Base-by-base conservation (phyloP, 306 rosid genomes). In the Canavalia gladiata region DNA sequence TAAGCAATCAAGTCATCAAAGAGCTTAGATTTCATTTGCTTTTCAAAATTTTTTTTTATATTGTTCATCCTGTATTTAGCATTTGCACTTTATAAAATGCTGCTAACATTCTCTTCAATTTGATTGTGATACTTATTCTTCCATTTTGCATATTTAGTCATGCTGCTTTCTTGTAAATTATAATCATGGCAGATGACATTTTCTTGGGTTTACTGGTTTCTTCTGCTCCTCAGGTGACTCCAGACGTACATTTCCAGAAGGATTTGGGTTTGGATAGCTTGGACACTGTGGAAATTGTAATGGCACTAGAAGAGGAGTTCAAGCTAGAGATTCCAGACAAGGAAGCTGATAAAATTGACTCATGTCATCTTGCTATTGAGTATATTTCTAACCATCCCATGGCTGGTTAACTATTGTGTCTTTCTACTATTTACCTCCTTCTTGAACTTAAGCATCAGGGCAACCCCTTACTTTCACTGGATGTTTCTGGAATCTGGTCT, bases 271-370 rank as follows among this genome's bases (percentile, higher is more conserved):
- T 95, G 87, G 99, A 95, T 82, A 95, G 99, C 94, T 88, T 93
- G 92, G 99, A 95, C 84, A 95, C 68, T 10, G 99, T 95, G 91
- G 99, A 95, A 87, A 91, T 93, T 76, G 98, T 95, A 50, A 93
- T 95, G 94, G 99, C 97, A 45, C 83, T 95, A 46, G 99, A 95
- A 85, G 99, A 95, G 77, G 99, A 93, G 88, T 95, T 95, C 95
- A 93, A 95, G 90, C 90, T 93, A 69, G 97, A 95, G 91, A 95
- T 93, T 68, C 99, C 99, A 4, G 97, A 95, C 87, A 78, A 83
- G 88, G 99, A 95, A 86, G 99, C 99, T 25, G 98, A 86, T 83
- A 93, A 88, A 84, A 91, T 95, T 11, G 97, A 95, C 78, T 93
- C 99, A 5, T 72, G 84, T 45, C 55, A 86, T 73, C 95, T 93